These are phyloP conservation scores for Starmerella ratchasimensis DNA, from an alignment of 805 yeast genomes.

Conservation along the genomic window DNA sequence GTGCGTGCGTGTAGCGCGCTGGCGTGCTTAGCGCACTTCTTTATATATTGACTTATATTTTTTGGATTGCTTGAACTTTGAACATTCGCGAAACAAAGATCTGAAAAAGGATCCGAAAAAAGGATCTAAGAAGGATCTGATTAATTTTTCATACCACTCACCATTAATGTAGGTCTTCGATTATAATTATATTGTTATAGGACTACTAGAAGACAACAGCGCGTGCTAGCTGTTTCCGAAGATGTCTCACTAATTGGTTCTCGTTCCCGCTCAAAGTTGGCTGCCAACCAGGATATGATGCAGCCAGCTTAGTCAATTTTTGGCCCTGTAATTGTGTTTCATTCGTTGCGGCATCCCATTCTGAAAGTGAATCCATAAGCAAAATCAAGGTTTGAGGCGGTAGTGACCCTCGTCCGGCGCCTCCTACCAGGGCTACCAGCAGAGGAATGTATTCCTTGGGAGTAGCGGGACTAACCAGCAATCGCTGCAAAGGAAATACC, in stretches of 20 bases:
- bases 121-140: too few species aligned
- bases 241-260: not conserved
- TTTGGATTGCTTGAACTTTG: too few species aligned
- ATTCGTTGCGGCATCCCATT: constrained; percentile 5
- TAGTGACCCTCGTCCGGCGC: constrained; percentile 9
- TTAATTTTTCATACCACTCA: too few species aligned
- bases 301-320: constrained; percentile 3
- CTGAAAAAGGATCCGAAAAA: too few species aligned
- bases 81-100: too few species aligned
- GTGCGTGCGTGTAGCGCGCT: too few species aligned
- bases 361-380: constrained; percentile 9
- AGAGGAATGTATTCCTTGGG: constrained; percentile 16
- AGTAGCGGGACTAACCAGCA: constrained; percentile 10
- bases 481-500: constrained; percentile 2
- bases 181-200: not conserved
- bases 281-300: constrained; percentile 6
- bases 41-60: too few species aligned
- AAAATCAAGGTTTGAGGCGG: constrained; percentile 1
- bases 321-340: not conserved
- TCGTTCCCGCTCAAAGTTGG: not conserved
- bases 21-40: too few species aligned
- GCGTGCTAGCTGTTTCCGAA: constrained; percentile 6
- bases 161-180: too few species aligned
- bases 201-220: not conserved
- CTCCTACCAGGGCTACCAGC: constrained; percentile 14